Percentiles rank a stretch among this genome's conserved stretches.
phyloP scores from a whole-genome alignment of 1,284 basidiomycete species.

The Rhodotorula sp. region DNA sequence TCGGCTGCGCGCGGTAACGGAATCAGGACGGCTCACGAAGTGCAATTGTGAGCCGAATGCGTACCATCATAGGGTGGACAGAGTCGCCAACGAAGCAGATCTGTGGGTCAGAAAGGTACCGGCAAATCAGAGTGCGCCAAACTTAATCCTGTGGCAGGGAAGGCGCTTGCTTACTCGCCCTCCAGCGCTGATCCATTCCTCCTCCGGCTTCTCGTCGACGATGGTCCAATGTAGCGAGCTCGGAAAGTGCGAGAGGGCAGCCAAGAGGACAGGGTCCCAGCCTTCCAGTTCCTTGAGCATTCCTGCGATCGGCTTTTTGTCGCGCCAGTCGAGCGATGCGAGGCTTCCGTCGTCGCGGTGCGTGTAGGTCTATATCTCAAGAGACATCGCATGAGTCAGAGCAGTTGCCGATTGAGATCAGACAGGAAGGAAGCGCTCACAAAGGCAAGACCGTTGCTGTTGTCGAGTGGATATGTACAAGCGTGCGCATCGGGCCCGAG shows the following conservation, averaged over 20 bases:
- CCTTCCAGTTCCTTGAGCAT: conserved; percentile 3
- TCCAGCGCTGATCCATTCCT: conserved; percentile 22
- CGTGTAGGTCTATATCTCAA: conserved; percentile 20
- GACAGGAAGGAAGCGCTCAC: neutral
- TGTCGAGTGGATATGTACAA: conserved; percentile 26
- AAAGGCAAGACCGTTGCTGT: conserved; percentile 22
- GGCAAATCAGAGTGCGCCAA: neutral
- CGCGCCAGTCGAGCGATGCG: conserved; percentile 20
- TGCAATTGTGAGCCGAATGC: no score
- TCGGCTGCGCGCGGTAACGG: conserved; percentile 2
- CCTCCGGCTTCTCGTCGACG: conserved; percentile 8
- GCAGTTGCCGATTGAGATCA: no score
- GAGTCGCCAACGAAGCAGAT: conserved; percentile 35
- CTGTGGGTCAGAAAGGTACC: neutral
- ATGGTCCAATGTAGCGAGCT: conserved; percentile 30
- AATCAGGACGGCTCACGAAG: neutral
- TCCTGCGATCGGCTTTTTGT: conserved; percentile 8
- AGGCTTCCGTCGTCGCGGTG: conserved; percentile 8
- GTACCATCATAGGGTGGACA: conserved; percentile 27
- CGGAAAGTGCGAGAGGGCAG: conserved; percentile 13
- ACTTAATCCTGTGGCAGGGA: neutral
- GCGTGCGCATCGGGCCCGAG: conserved; percentile 22
- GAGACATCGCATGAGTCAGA: neutral
- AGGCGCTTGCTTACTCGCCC: conserved; percentile 15
- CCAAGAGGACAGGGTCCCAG: conserved; percentile 27